Evolutionary conservation across 306 rosid species (phyloP).

Genomic region (Bauhinia variegata): DNA sequence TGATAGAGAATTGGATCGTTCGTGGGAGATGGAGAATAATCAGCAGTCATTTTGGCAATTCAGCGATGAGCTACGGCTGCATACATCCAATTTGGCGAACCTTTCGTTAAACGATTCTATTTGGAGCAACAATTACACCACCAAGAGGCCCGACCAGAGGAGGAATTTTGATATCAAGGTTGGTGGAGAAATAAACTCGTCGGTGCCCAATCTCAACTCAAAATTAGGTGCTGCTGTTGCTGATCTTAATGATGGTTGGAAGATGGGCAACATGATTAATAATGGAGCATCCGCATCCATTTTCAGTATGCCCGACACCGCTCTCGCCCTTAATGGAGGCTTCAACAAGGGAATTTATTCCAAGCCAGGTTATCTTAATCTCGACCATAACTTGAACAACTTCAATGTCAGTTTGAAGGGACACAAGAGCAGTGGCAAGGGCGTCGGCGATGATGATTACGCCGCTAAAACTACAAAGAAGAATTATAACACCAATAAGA

Average conservation of each 20-base stretch:
- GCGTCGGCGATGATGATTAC: conserved; percentile 44
- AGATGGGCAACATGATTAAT: conserved; percentile 29
- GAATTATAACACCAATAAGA: conserved; percentile 47
- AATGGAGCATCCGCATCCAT: conserved; percentile 11
- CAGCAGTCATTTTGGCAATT: conserved; percentile 82
- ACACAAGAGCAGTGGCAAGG: conserved; percentile 48
- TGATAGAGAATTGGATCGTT: background rate
- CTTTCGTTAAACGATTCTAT: conserved; percentile 79
- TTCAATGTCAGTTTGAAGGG: conserved; percentile 48
- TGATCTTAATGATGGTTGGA: conserved; percentile 58
- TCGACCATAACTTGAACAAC: conserved; percentile 25
- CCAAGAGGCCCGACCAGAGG: conserved; percentile 61
- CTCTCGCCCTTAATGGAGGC: conserved; percentile 52
- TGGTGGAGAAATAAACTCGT: conserved; percentile 67
- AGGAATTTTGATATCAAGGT: conserved; percentile 79
- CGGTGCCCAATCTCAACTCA: conserved; percentile 16
- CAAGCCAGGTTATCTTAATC: conserved; percentile 47
- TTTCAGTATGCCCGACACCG: conserved; percentile 44
- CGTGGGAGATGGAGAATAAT: conserved; percentile 58
- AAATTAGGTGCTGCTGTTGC: no score
- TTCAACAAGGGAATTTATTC: conserved; percentile 81
- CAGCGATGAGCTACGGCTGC: conserved; percentile 82
- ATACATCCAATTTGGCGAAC: conserved; percentile 58
- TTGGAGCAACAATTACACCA: conserved; percentile 64
- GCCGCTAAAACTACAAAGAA: conserved; percentile 49